Conservation (phyloP, 2,329 filamentous ascomycete genomes). For the Harringtonia lauricola region DNA sequence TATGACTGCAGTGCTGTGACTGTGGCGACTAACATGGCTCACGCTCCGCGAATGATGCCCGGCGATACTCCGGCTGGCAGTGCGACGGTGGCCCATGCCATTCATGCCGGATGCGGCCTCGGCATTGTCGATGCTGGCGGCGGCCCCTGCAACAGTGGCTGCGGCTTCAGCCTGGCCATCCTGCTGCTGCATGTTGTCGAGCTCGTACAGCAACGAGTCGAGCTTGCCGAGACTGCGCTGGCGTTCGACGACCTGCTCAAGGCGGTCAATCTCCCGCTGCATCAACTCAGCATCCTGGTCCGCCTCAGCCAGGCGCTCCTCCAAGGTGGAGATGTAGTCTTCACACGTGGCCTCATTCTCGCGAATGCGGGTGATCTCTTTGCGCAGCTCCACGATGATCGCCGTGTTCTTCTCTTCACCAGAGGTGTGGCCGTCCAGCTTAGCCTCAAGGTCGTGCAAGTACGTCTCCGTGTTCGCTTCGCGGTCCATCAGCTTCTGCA, state of each 20-base stretch:
- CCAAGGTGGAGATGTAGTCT: conserved; percentile 93
- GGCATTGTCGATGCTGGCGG: not conserved
- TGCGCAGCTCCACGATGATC: conserved; percentile 76
- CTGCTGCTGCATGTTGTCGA: conserved; percentile 66
- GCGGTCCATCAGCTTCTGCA: conserved; percentile 89
- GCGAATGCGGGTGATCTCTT: conserved; percentile 76
- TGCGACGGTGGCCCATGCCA: conserved; percentile 31
- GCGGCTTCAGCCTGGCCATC: conserved; percentile 23
- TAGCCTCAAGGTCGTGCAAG: conserved; percentile 79
- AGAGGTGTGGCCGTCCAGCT: conserved; percentile 79
- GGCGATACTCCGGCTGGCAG: conserved; percentile 26
- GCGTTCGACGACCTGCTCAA: conserved; percentile 91
- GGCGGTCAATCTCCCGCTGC: conserved; percentile 88
- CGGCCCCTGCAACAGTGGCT: conserved; percentile 2
- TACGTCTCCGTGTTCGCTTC: conserved; percentile 89
- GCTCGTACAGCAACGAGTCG: conserved; percentile 81
- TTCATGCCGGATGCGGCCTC: conserved; percentile 28
- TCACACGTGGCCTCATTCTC: conserved; percentile 87
- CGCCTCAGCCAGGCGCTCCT: conserved; percentile 88
- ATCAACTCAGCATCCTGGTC: conserved; percentile 94
- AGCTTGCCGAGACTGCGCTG: conserved; percentile 92
- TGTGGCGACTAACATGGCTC: conserved; percentile 42
- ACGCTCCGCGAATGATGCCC: conserved; percentile 45
- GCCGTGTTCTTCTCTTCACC: conserved; percentile 88
- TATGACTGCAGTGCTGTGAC: conserved; percentile 39